phyloP scores from a whole-genome alignment of 2,329 filamentous ascomycete genomes.

The Fusarium sororula region DNA sequence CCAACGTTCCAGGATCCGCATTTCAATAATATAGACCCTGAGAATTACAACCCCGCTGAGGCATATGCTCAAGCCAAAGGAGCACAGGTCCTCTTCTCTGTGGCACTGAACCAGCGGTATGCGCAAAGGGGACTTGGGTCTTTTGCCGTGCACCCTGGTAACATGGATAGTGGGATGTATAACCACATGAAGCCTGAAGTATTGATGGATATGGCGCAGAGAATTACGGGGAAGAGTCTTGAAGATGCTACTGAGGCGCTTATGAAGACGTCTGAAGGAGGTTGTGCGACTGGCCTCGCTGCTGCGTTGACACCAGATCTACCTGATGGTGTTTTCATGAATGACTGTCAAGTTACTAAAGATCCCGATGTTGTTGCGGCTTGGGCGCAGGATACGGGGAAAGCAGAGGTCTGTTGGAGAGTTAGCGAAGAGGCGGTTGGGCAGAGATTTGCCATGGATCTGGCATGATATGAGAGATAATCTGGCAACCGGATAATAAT shows the following conservation, averaged over 20 bases:
- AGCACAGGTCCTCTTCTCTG: not conserved
- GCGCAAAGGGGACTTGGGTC: not conserved
- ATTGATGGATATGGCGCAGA: not conserved
- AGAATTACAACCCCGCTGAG: not conserved
- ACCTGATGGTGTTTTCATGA: not conserved
- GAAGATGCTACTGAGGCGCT: not conserved
- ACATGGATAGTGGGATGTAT: not conserved
- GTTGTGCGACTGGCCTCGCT: not conserved
- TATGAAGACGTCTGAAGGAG: not conserved
- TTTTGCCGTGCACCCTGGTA: not conserved
- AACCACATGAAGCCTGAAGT: not conserved
- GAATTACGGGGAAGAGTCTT: not conserved
- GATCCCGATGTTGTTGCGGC: not conserved
- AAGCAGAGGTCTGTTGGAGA: not conserved
- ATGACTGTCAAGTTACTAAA: not conserved
- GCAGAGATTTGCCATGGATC: not conserved
- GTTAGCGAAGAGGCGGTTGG: not conserved
- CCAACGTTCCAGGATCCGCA: not conserved
- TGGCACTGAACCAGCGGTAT: not conserved
- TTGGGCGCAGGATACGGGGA: not conserved
- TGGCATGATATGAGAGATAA: too few species aligned
- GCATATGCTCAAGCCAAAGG: not conserved
- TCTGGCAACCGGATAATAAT: not conserved
- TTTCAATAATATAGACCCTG: accelerated
- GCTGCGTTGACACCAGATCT: not conserved